A percentile compares a stretch with the other conserved stretches of the same genome.
Conservation (phyloP, 208 protist species). For the Phytomonas francai region DNA sequence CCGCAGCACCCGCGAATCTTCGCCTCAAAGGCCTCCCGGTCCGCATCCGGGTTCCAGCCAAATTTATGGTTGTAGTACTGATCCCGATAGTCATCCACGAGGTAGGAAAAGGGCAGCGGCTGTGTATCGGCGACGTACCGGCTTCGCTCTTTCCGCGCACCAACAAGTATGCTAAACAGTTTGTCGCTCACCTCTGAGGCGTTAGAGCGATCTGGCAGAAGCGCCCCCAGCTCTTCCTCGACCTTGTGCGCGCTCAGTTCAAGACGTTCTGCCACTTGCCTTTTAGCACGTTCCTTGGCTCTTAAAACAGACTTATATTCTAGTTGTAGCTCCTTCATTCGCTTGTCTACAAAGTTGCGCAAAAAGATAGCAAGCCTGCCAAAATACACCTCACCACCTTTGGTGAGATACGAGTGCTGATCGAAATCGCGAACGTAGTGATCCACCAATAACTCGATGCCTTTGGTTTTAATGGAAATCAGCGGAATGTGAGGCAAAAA, state of each 20-base stretch:
- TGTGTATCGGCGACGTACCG: conserved; percentile 61
- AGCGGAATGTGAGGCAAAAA: conserved; percentile 98
- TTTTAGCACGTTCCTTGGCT: conserved; percentile 60
- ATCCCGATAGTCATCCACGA: conserved; percentile 56
- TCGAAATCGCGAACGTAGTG: conserved; percentile 76
- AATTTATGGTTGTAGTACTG: conserved; percentile 83
- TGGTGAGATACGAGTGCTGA: conserved; percentile 74
- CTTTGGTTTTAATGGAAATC: conserved; percentile 96
- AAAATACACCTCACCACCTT: conserved; percentile 81
- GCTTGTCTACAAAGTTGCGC: conserved; percentile 37
- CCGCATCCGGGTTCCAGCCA: conserved; percentile 41
- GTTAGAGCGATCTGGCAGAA: conserved; percentile 26
- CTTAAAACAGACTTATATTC: conserved; percentile 59
- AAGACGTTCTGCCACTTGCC: conserved; percentile 68
- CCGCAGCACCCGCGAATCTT: conserved; percentile 60
- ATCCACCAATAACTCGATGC: conserved; percentile 92
- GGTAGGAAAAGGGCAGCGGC: conserved; percentile 74
- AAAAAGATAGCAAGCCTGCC: conserved; percentile 52
- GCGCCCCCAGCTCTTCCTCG: conserved; percentile 19
- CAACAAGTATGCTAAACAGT: conserved; percentile 33
- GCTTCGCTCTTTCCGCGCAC: conserved; percentile 47
- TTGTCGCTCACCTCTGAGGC: conserved; percentile 51
- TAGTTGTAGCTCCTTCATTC: conserved; percentile 38
- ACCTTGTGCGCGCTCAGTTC: conserved; percentile 26
- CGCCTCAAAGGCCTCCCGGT: conserved; percentile 49